These are phyloP conservation scores for Aspergillus carbonarius DNA, from an alignment of 2,329 filamentous ascomycete genomes.

Conservation along the genomic window DNA sequence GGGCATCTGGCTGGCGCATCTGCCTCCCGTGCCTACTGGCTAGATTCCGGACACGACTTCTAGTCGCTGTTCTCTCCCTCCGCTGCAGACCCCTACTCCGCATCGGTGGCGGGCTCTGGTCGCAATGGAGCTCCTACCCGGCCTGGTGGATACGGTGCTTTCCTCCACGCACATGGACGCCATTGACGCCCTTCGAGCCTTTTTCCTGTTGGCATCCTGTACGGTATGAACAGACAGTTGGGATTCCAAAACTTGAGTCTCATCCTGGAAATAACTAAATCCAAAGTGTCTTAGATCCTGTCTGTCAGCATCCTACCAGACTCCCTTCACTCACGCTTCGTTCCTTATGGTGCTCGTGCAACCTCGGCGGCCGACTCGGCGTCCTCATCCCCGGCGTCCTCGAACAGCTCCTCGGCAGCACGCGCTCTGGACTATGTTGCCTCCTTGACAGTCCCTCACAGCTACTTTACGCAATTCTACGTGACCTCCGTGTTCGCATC, in stretches of 20 bases:
- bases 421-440: slow-evolving; percentile 52
- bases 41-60: neutral
- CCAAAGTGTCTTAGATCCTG: slow-evolving; percentile 43
- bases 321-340: slow-evolving; percentile 55
- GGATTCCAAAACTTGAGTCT: slow-evolving; percentile 2
- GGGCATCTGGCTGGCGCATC: neutral
- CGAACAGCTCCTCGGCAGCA: slow-evolving; percentile 14
- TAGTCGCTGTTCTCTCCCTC: neutral
- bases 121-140: slow-evolving; percentile 15
- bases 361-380: slow-evolving; percentile 23
- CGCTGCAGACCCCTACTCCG: neutral
- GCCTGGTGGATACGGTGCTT: slow-evolving; percentile 15
- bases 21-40: neutral
- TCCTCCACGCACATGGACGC: slow-evolving; percentile 29
- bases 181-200: slow-evolving; percentile 36
- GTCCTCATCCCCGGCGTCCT: slow-evolving; percentile 7
- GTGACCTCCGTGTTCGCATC: slow-evolving; percentile 67
- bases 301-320: slow-evolving; percentile 50
- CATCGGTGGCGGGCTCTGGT: slow-evolving; percentile 1
- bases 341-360: slow-evolving; percentile 60
- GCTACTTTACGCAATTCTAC: slow-evolving; percentile 90
- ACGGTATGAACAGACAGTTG: slow-evolving; percentile 32
- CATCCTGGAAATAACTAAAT: slow-evolving; percentile 18
- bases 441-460: slow-evolving; percentile 70
- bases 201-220: slow-evolving; percentile 39